Evolutionary conservation across 202 grass and related monocot genomes (phyloP).

Genomic region (Panicum hallii): DNA sequence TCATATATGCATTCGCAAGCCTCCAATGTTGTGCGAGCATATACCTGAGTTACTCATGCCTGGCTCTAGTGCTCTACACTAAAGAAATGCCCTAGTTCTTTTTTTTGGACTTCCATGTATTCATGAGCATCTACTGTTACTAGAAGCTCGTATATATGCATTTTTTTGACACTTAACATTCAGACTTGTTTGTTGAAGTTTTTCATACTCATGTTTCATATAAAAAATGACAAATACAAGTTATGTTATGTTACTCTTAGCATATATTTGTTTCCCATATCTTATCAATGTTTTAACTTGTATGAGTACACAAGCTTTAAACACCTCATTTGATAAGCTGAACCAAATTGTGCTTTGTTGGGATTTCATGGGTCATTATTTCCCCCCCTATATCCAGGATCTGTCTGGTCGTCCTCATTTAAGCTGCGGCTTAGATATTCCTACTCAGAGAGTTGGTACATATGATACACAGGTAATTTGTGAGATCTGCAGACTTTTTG

Average conservation of each 20-base stretch:
- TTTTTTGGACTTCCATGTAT: background rate
- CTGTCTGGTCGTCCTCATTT: slow-evolving; percentile 96
- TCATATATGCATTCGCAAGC: slow-evolving; percentile 1
- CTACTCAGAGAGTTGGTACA: slow-evolving; percentile 75
- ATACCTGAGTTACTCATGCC: background rate
- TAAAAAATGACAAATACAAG: background rate
- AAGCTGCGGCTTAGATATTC: slow-evolving; percentile 78
- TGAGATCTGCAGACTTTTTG: background rate
- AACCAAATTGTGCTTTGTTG: background rate
- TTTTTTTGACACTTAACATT: background rate
- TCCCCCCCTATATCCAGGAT: slow-evolving; percentile 57
- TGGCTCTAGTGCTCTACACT: background rate
- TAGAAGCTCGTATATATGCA: background rate
- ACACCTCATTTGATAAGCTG: background rate
- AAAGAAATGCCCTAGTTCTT: background rate
- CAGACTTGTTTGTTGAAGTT: slow-evolving; percentile 12
- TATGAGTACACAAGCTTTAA: background rate
- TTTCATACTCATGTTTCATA: slow-evolving; percentile 2
- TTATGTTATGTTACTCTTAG: slow-evolving; percentile 8
- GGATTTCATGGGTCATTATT: slow-evolving; percentile 26
- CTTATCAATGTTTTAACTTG: slow-evolving; percentile 11
- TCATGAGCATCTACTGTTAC: slow-evolving; percentile 13
- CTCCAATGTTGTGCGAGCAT: background rate
- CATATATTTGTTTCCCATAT: slow-evolving; percentile 25
- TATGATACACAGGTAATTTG: slow-evolving; percentile 87